Base-by-base conservation (phyloP, 2,329 filamentous ascomycete species). In the Aplosporella prunicola region DNA sequence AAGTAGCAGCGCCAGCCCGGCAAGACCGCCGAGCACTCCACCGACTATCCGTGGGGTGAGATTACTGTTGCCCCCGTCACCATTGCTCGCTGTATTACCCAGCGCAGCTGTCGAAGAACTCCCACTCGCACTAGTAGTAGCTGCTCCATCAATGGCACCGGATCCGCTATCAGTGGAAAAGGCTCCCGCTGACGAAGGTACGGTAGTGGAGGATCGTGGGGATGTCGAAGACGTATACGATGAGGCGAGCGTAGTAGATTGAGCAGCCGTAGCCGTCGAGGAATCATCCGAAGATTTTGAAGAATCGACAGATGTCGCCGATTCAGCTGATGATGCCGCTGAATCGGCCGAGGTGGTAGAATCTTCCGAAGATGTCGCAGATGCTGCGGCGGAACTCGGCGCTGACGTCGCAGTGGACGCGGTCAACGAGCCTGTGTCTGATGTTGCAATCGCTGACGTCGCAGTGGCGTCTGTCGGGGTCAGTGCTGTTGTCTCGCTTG, bases 1-100 rank as follows among this genome's bases (percentile, higher is more conserved):
- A 7, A 72, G 49, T 6, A 74, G 50, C 6, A 74, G 51, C 9
- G 72, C 68, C 22, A 72, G 50, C 18, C 74, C 76, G 22, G 74
- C 73, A 33, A 77, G 64, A 30, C 74, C 74, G 11, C 76, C 76
- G 17, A 80, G 64, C n/a, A 79, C 71, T 31, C 74, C 74, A 6
- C 76, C 76, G 14, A 77, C 72, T 3, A 79, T 68, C 41, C 67
- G 66, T 11, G 68, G 67, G 16, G 70, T 73, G 29, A 62, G 60
- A 5, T 65, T 54, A 14, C 58, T 51, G 22, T 42, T 45, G 11
- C 48, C 44, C 20, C 45, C 43, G 20, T 35, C 30, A 20, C 37
- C 41, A 20, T 35, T 26, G 20, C 29, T 43, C 5, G 32, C 37
- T 10, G 36, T 35, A 17, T 28, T 31, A 31, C 35, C 40, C 13